Conservation (phyloP, 257 asterid species). For the Solanum sejunctum region DNA sequence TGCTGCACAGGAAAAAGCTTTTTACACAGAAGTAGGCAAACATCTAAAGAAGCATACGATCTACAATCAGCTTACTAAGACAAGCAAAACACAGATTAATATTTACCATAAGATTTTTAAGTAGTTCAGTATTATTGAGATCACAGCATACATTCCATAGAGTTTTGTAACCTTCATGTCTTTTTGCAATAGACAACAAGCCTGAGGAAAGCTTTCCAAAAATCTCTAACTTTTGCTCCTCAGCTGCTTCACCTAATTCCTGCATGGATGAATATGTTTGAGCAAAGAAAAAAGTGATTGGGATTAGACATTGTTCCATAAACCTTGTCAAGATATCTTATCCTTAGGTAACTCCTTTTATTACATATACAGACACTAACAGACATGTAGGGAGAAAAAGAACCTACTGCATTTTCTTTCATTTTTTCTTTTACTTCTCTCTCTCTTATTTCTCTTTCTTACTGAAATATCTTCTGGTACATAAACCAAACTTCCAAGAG, state of each 20-base stretch:
- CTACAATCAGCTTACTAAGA: not conserved
- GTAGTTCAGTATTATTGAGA: constrained; percentile 68
- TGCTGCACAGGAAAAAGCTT: constrained; percentile 36
- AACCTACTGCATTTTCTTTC: not conserved
- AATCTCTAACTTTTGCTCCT: constrained; percentile 37
- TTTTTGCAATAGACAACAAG: constrained; percentile 61
- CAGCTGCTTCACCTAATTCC: constrained; percentile 36
- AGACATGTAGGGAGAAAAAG: not conserved
- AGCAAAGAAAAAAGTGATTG: not conserved
- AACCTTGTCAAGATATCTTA: not conserved
- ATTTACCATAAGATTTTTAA: constrained; percentile 72
- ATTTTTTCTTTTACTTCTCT: not conserved
- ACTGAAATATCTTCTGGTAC: not conserved
- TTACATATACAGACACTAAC: not conserved
- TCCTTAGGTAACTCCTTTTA: not conserved
- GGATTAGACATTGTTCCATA: not conserved
- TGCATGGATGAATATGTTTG: constrained; percentile 19
- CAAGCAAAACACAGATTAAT: not conserved
- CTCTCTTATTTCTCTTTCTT: not conserved
- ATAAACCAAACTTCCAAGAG: not conserved
- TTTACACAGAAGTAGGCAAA: not conserved
- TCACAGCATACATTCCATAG: constrained; percentile 79
- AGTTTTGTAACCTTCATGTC: constrained; percentile 77
- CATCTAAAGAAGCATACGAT: not conserved
- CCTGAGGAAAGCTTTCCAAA: constrained; percentile 51